Percentiles rank a stretch among this genome's conserved stretches.
These are phyloP conservation scores for Neofusicoccum cordaticola DNA, from an alignment of 2,329 filamentous ascomycete species.

Conservation along the genomic window DNA sequence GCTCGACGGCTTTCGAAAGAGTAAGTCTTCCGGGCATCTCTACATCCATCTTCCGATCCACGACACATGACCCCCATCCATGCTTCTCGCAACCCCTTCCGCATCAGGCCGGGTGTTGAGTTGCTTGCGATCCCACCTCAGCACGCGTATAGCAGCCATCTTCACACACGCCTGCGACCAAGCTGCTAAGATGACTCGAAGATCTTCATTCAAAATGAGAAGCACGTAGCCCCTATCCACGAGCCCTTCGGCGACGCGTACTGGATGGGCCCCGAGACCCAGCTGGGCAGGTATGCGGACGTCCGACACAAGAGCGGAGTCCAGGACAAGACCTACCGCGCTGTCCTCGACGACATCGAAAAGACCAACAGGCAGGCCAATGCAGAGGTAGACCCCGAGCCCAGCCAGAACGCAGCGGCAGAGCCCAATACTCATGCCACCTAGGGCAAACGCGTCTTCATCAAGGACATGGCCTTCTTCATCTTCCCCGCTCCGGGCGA, in stretches of 20 bases:
- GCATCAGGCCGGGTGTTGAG: too few relatives aligned
- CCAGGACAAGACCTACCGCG: neutral
- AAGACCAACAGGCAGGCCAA: too few relatives aligned
- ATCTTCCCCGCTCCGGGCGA: neutral
- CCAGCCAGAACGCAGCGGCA: neutral
- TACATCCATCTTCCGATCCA: neutral
- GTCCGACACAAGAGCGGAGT: neutral
- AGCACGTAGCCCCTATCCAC: neutral
- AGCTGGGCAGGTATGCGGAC: neutral
- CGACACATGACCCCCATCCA: too few relatives aligned
- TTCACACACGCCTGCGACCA: too few relatives aligned
- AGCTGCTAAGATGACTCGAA: too few relatives aligned
- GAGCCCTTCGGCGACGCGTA: neutral
- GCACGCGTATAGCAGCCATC: neutral
- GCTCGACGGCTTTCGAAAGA: neutral
- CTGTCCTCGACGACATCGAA: neutral
- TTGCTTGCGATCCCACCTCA: neutral
- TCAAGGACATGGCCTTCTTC: neutral
- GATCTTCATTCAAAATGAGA: neutral
- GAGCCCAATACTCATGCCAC: too few relatives aligned
- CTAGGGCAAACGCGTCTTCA: neutral
- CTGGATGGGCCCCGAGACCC: neutral
- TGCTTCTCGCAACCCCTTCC: neutral
- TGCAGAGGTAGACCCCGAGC: too few relatives aligned
- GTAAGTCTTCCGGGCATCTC: neutral